Evolutionary conservation across 441 rosid genomes (phyloP).

Genomic region (Jatropha multifida): DNA sequence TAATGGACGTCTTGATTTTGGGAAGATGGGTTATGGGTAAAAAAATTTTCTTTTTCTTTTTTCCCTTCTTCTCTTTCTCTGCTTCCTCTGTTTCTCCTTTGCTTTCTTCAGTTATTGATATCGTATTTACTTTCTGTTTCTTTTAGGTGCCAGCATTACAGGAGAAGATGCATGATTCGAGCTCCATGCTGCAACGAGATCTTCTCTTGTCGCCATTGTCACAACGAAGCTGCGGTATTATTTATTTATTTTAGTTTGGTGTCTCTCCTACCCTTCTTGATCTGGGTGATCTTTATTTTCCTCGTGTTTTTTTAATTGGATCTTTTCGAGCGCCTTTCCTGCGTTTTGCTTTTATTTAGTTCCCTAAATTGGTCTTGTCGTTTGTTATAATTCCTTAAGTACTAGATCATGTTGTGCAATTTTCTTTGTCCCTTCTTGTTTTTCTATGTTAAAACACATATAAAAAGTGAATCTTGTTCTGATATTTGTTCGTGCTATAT

Average conservation of each 20-base stretch:
- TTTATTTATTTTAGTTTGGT: neutral
- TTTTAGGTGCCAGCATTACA: constrained; percentile 82
- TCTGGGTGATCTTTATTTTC: constrained; percentile 9
- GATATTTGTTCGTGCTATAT: constrained; percentile 20
- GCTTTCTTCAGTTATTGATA: neutral
- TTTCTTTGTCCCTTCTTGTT: neutral
- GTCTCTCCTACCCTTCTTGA: neutral
- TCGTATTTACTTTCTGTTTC: constrained; percentile 9
- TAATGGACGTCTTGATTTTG: constrained; percentile 81
- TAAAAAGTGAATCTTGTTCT: neutral
- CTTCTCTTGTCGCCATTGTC: constrained; percentile 94
- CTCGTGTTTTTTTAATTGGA: neutral
- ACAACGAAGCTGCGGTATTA: constrained; percentile 77
- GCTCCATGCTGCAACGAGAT: constrained; percentile 97
- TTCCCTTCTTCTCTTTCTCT: neutral
- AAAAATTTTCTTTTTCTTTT: neutral
- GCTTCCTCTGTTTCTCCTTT: neutral
- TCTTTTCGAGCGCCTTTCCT: constrained; percentile 3
- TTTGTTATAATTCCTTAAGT: neutral
- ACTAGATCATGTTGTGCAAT: neutral
- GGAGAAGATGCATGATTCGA: constrained; percentile 90
- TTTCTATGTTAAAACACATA: neutral
- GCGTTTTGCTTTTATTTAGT: neutral
- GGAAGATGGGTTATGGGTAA: constrained; percentile 95
- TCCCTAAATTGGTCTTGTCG: neutral